A percentile compares a stretch with the other conserved stretches of the same genome.
These are phyloP conservation scores for Batrachochytrium dendrobatidis DNA, from an alignment of 371 early-diverging fungal genomes.

Conservation along the genomic window DNA sequence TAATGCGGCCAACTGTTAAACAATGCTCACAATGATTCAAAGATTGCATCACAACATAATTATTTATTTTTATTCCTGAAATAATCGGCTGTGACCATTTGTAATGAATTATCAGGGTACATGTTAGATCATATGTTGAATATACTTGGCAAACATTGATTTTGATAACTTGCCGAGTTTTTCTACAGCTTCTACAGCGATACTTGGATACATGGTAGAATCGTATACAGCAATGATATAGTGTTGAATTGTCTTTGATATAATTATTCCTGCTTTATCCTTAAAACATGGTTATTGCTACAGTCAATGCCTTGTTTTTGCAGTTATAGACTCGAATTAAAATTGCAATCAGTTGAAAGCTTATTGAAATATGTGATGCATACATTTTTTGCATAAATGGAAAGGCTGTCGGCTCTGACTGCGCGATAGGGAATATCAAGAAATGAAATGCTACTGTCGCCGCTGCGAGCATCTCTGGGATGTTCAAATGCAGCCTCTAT, in stretches of 20 bases:
- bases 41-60: too few species aligned
- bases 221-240: constrained; percentile 39
- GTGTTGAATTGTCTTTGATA: constrained; percentile 28
- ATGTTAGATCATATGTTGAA: constrained; percentile 1
- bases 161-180: constrained; percentile 29
- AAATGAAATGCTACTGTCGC: constrained; percentile 31
- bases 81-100: constrained; percentile 29
- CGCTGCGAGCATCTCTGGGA: constrained; percentile 32
- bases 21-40: too few species aligned
- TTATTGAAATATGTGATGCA: not conserved
- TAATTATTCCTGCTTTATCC: constrained; percentile 35
- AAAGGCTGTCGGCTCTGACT: constrained; percentile 35
- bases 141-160: not conserved
- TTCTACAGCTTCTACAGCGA: constrained; percentile 44
- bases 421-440: constrained; percentile 32
- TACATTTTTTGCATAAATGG: constrained; percentile 42
- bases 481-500: constrained; percentile 34
- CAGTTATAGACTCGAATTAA: not conserved
- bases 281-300: constrained; percentile 5
- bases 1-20: too few species aligned
- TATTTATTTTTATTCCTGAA: constrained; percentile 39
- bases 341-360: not conserved
- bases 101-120: not conserved
- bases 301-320: not conserved
- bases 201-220: constrained; percentile 37